Evolutionary conservation across 371 early-diverging fungal species (phyloP).

Genomic region (Dichotomocladium elegans): DNA sequence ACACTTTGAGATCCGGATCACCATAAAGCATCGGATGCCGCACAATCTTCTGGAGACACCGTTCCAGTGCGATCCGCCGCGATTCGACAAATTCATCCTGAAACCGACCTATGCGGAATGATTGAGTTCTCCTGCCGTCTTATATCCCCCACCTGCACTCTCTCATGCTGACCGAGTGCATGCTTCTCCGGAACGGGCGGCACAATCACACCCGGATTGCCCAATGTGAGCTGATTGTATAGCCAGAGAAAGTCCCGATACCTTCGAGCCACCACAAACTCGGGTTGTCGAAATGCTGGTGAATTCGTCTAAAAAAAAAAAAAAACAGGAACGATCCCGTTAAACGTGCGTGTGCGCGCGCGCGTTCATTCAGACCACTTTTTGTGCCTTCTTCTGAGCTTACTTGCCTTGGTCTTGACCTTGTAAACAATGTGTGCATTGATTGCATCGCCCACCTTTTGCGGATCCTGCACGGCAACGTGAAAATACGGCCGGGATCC

Average conservation of each 20-base stretch:
- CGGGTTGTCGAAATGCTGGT: conserved; percentile 67
- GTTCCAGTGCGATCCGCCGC: conserved; percentile 80
- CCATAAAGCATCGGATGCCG: conserved; percentile 82
- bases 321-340: background rate
- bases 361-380: background rate
- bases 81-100: conserved; percentile 94
- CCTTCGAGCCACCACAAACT: conserved; percentile 80
- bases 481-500: conserved; percentile 67
- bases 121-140: background rate
- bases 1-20: conserved; percentile 81
- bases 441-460: conserved; percentile 86
- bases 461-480: conserved; percentile 83
- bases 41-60: conserved; percentile 76
- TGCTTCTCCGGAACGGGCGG: conserved; percentile 95
- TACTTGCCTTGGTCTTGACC: conserved; percentile 72
- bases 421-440: conserved; percentile 86
- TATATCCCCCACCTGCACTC: background rate
- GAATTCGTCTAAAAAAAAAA: conserved; percentile 68
- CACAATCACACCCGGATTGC: conserved; percentile 88
- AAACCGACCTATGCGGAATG: conserved; percentile 68
- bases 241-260: conserved; percentile 96
- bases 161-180: conserved; percentile 63
- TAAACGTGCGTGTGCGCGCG: background rate
- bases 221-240: conserved; percentile 73
- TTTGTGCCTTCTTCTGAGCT: background rate